phyloP scores from a whole-genome alignment of 2,329 filamentous ascomycete species.

The Talaromyces sp. region DNA sequence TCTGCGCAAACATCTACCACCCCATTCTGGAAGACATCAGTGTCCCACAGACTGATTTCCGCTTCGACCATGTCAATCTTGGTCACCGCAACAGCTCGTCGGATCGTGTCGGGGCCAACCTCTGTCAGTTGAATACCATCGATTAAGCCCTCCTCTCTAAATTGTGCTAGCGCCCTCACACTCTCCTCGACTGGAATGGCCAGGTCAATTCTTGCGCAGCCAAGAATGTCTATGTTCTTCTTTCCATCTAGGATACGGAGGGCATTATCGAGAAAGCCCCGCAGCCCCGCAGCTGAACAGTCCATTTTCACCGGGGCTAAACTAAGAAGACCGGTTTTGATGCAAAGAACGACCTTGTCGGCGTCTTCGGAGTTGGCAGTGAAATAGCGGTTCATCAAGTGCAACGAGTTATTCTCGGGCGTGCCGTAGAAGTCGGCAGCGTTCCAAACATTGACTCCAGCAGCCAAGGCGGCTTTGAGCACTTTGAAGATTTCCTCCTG shows the following conservation, averaged over 20 bases:
- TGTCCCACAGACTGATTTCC: slow-evolving; percentile 55
- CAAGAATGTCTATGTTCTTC: slow-evolving; percentile 55
- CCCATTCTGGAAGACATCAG: slow-evolving; percentile 55
- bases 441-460: slow-evolving; percentile 28
- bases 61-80: slow-evolving; percentile 58
- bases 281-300: slow-evolving; percentile 51
- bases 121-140: slow-evolving; percentile 41
- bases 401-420: slow-evolving; percentile 54
- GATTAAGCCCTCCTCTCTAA: slow-evolving; percentile 40
- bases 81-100: slow-evolving; percentile 42
- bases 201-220: slow-evolving; percentile 54
- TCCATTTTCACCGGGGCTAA: slow-evolving; percentile 47
- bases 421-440: slow-evolving; percentile 51
- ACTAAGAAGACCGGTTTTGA: slow-evolving; percentile 43
- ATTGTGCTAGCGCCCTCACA: slow-evolving; percentile 32
- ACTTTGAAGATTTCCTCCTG: slow-evolving; percentile 39
- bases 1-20: slow-evolving; percentile 54
- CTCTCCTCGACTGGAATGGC: slow-evolving; percentile 47
- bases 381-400: slow-evolving; percentile 60
- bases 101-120: slow-evolving; percentile 42
- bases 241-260: slow-evolving; percentile 40
- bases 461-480: slow-evolving; percentile 48
- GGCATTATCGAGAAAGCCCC: slow-evolving; percentile 55
- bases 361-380: slow-evolving; percentile 60
- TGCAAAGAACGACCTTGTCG: slow-evolving; percentile 55